Evolutionary conservation across 148 eudicot species (phyloP).

Genomic region (Heliamphora exappendiculata): DNA sequence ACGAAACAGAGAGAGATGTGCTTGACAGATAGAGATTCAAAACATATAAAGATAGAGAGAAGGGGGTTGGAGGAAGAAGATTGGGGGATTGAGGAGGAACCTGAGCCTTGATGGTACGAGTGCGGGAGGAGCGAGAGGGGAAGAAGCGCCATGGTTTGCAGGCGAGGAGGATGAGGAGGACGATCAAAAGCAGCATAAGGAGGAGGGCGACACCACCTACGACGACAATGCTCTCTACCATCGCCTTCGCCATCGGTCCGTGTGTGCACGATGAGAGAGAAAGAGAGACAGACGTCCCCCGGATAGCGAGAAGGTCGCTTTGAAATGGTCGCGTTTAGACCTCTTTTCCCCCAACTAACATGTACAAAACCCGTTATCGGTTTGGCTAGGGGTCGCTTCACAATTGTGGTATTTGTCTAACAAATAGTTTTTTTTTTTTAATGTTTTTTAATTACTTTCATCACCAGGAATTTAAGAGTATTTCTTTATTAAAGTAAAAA

Average conservation of each 20-base stretch:
- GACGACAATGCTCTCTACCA: conserved; percentile 18
- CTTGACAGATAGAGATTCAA: not conserved
- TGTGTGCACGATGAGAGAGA: not conserved
- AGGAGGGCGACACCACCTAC: conserved; percentile 21
- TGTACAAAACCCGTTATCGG: too few species aligned
- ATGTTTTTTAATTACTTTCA: too few species aligned
- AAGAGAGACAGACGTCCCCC: conserved; percentile 5
- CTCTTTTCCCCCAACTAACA: not conserved
- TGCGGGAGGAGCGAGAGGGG: conserved; percentile 24
- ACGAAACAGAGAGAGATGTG: not conserved
- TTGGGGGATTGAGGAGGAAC: not conserved
- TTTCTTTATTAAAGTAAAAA: too few species aligned
- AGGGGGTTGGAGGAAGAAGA: not conserved
- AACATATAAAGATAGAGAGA: not conserved
- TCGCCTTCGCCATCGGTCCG: conserved; percentile 41
- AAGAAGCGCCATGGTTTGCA: conserved; percentile 82
- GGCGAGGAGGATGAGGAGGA: conserved; percentile 51
- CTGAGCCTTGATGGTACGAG: conserved; percentile 50
- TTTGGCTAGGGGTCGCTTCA: too few species aligned
- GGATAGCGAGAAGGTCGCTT: conserved; percentile 39
- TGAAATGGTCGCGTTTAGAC: conserved; percentile 32
- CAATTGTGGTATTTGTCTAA: too few species aligned
- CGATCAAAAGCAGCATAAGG: conserved; percentile 49
- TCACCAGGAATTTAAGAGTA: too few species aligned
- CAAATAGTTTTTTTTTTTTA: too few species aligned